A percentile compares a stretch with the other conserved stretches of the same genome.
phyloP scores from a whole-genome alignment of 2,329 filamentous ascomycete species.

The Rasamsonia emersonii region DNA sequence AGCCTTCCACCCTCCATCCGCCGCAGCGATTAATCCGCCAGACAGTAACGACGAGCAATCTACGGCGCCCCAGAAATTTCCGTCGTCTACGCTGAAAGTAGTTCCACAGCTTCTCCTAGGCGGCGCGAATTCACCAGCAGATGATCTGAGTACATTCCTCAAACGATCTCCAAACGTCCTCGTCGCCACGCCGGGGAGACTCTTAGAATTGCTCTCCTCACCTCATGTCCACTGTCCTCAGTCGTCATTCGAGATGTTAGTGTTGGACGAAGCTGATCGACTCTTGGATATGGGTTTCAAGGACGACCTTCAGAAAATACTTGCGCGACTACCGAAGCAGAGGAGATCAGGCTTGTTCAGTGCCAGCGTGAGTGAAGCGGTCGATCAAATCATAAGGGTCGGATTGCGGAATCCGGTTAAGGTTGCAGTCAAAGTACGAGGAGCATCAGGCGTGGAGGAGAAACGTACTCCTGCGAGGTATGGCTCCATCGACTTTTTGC shows the following conservation, averaged over 20 bases:
- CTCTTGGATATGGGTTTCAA: slow-evolving; percentile 91
- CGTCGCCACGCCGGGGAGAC: slow-evolving; percentile 80
- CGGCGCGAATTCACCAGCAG: slow-evolving; percentile 69
- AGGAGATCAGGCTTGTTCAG: slow-evolving; percentile 88
- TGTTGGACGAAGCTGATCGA: slow-evolving; percentile 90
- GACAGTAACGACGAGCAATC: slow-evolving; percentile 31
- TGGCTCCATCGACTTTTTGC: slow-evolving; percentile 4
- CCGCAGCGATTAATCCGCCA: slow-evolving; percentile 37
- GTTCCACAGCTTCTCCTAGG: slow-evolving; percentile 84
- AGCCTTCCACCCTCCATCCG: slow-evolving; percentile 73
- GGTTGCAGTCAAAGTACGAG: slow-evolving; percentile 86
- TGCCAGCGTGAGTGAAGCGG: slow-evolving; percentile 89
- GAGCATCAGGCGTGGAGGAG: slow-evolving; percentile 64
- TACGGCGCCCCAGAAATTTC: slow-evolving; percentile 26
- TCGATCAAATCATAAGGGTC: slow-evolving; percentile 84
- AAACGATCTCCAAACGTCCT: slow-evolving; percentile 79
- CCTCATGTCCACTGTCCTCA: slow-evolving; percentile 81
- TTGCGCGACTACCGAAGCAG: slow-evolving; percentile 82
- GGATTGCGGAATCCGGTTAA: slow-evolving; percentile 91
- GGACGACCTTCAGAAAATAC: slow-evolving; percentile 75
- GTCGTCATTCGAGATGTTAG: slow-evolving; percentile 81
- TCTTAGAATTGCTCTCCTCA: slow-evolving; percentile 79
- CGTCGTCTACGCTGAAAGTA: slow-evolving; percentile 48
- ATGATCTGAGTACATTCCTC: slow-evolving; percentile 79
- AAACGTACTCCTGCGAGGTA: slow-evolving; percentile 74